Conservation (phyloP, 208 protist genomes). For the Trypanosoma mega region DNA sequence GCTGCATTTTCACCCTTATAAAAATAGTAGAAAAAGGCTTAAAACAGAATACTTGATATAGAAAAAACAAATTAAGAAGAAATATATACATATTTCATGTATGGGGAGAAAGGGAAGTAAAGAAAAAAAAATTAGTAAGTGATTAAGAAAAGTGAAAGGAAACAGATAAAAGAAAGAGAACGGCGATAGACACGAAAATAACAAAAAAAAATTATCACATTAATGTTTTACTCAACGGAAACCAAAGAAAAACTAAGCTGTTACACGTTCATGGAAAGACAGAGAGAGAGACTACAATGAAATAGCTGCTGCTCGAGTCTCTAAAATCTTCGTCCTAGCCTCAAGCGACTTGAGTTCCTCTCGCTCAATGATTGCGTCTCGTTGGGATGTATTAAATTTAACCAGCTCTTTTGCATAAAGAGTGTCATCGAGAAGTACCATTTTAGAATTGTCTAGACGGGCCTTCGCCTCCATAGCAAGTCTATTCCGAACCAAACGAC, state of each 20-base stretch:
- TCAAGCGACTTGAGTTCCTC: slow-evolving; percentile 60
- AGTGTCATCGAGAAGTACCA: slow-evolving; percentile 62
- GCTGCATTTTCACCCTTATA: slow-evolving; percentile 76
- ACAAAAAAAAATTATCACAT: slow-evolving; percentile 9
- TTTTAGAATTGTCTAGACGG: slow-evolving; percentile 75
- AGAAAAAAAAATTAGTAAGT: background rate
- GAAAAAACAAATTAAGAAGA: no score
- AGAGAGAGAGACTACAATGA: background rate
- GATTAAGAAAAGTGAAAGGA: background rate
- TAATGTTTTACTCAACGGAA: no score
- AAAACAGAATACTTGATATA: slow-evolving; percentile 15
- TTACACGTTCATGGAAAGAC: slow-evolving; percentile 2
- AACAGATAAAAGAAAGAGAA: background rate
- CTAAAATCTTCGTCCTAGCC: slow-evolving; percentile 59
- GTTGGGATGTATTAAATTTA: slow-evolving; percentile 34
- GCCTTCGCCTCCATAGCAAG: slow-evolving; percentile 75
- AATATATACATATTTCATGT: no score
- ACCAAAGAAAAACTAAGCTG: slow-evolving; percentile 5
- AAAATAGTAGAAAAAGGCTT: no score
- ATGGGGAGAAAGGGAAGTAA: background rate
- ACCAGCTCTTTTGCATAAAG: slow-evolving; percentile 56
- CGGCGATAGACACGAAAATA: slow-evolving; percentile 3
- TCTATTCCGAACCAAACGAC: slow-evolving; percentile 71
- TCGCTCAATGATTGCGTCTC: slow-evolving; percentile 28
- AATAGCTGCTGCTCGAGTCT: slow-evolving; percentile 51